Conservation (phyloP, 768 basidiomycete species). For the Dioszegia aurantiaca region DNA sequence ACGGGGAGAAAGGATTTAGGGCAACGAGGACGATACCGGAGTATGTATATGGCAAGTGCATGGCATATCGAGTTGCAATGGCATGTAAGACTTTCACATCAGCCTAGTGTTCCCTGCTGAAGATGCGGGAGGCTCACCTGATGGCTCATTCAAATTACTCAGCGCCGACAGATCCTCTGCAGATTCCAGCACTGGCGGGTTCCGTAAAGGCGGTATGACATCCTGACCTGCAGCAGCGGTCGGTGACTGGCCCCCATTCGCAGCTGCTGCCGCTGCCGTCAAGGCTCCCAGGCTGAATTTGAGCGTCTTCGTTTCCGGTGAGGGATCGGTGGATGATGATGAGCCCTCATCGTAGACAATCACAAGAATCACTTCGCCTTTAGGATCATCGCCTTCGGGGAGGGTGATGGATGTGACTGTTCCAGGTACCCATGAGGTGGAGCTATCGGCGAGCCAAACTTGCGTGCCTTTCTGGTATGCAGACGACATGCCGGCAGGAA, state of each 20-base stretch:
- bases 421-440: conserved; percentile 47
- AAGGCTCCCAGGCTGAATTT: conserved; percentile 35
- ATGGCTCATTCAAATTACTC: conserved; percentile 96
- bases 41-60: conserved; percentile 98
- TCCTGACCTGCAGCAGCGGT: conserved; percentile 38
- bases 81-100: conserved; percentile 76
- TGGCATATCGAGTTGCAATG: conserved; percentile 91
- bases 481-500: conserved; percentile 31
- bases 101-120: not conserved
- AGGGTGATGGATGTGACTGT: conserved; percentile 40
- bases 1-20: conserved; percentile 96
- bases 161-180: conserved; percentile 97
- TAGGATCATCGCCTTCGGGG: conserved; percentile 27
- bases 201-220: conserved; percentile 83
- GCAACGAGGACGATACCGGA: conserved; percentile 98
- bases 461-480: conserved; percentile 49
- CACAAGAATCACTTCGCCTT: conserved; percentile 30
- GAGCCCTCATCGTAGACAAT: conserved; percentile 23
- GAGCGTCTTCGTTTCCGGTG: conserved; percentile 25
- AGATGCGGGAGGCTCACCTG: conserved; percentile 60
- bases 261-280: conserved; percentile 26
- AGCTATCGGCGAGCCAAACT: conserved; percentile 49
- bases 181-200: conserved; percentile 92
- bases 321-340: not conserved
- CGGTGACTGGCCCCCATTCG: conserved; percentile 22